These are phyloP conservation scores for Colletotrichum musicola DNA, from an alignment of 2,329 filamentous ascomycete species.

Conservation along the genomic window DNA sequence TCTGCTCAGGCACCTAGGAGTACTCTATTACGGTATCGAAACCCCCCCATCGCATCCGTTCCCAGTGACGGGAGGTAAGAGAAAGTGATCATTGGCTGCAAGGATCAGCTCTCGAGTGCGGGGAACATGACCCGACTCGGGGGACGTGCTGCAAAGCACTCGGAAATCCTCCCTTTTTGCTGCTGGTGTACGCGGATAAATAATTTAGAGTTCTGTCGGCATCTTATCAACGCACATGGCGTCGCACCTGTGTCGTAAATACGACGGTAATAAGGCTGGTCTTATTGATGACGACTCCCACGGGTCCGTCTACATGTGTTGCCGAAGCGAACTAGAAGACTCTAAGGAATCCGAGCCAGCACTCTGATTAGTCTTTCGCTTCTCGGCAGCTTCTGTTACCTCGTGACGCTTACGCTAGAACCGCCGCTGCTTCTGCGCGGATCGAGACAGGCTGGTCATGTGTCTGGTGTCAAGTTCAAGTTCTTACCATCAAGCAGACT, in stretches of 20 bases:
- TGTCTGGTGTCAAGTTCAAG: not conserved
- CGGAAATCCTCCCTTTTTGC: not conserved
- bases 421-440: not conserved
- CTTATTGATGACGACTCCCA: not conserved
- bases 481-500: not conserved
- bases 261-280: not conserved
- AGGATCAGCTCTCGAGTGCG: conserved; percentile 9
- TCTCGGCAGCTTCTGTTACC: too few relatives aligned
- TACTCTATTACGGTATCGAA: too few relatives aligned
- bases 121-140: not conserved
- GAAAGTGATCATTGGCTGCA: not conserved
- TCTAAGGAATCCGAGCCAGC: not conserved
- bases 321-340: too few relatives aligned
- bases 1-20: too few relatives aligned
- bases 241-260: conserved; percentile 8
- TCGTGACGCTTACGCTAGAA: too few relatives aligned
- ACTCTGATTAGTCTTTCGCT: too few relatives aligned
- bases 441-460: conserved; percentile 8
- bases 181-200: too few relatives aligned
- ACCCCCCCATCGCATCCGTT: too few relatives aligned
- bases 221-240: not conserved
- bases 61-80: too few relatives aligned
- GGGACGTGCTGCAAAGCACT: not conserved
- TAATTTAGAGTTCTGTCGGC: not conserved
- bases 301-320: too few relatives aligned